These are phyloP conservation scores for Botryobasidium botryosum DNA, from an alignment of 768 basidiomycete genomes.

Conservation along the genomic window DNA sequence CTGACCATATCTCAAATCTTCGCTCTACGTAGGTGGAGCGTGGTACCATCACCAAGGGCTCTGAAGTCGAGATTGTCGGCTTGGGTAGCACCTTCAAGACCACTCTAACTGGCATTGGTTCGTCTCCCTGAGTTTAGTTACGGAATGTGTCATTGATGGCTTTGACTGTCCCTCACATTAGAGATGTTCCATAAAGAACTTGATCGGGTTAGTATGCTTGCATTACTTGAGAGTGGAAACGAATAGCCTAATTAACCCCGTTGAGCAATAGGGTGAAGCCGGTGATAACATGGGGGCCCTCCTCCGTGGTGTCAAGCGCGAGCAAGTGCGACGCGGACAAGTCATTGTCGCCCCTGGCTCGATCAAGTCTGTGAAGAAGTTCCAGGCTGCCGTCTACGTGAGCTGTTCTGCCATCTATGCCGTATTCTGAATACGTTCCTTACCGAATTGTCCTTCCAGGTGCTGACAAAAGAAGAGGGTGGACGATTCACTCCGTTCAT, in stretches of 20 bases:
- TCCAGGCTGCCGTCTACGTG: constrained; percentile 84
- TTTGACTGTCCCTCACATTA: constrained; percentile 18
- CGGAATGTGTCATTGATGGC: constrained; percentile 8
- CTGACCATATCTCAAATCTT: neutral
- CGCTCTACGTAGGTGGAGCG: constrained; percentile 54
- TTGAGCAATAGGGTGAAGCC: constrained; percentile 56
- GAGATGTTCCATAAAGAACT: constrained; percentile 99
- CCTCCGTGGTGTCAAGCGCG: constrained; percentile 92
- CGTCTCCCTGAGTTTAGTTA: constrained; percentile 15
- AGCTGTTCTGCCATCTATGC: constrained; percentile 14
- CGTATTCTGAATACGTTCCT: constrained; percentile 1
- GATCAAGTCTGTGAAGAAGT: constrained; percentile 89
- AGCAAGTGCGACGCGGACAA: constrained; percentile 86
- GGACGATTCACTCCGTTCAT: constrained; percentile 87
- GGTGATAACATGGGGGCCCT: constrained; percentile 99
- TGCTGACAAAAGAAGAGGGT: constrained; percentile 76
- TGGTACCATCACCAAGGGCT: constrained; percentile 77
- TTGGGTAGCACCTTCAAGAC: constrained; percentile 72
- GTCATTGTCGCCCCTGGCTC: constrained; percentile 77
- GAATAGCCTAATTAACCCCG: neutral
- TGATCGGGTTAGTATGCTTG: constrained; percentile 53
- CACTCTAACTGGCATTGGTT: constrained; percentile 85
- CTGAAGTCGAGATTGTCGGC: constrained; percentile 87
- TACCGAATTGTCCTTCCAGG: constrained; percentile 24
- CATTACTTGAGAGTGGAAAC: neutral